Evolutionary conservation across 306 rosid genomes (phyloP).

Genomic region (Begonia fuchsioides): DNA sequence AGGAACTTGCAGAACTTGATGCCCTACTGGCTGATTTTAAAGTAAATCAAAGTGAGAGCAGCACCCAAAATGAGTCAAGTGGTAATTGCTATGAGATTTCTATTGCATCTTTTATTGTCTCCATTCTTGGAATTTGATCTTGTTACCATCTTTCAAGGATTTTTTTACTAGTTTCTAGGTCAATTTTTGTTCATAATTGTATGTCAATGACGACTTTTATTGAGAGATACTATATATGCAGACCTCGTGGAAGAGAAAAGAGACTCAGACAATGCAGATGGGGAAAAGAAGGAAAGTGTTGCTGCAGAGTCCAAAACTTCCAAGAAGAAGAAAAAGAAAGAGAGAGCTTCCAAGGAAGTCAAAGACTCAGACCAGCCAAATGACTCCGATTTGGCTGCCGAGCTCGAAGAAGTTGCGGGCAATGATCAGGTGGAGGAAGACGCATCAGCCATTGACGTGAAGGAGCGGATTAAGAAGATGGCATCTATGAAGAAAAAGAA

Average conservation of each 20-base stretch:
- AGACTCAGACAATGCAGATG: slow-evolving; percentile 13
- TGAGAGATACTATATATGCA: slow-evolving; percentile 1
- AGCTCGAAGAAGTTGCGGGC: slow-evolving; percentile 21
- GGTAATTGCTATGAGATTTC: slow-evolving; percentile 29
- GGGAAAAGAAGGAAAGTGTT: slow-evolving; percentile 50
- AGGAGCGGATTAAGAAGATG: slow-evolving; percentile 79
- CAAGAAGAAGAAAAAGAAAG: slow-evolving; percentile 93
- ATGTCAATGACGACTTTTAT: no score
- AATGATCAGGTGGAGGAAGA: slow-evolving; percentile 45
- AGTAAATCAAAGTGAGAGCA: slow-evolving; percentile 42
- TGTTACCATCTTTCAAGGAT: no score
- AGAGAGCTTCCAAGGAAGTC: slow-evolving; percentile 62
- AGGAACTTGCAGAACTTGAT: slow-evolving; percentile 93
- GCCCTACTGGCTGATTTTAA: slow-evolving; percentile 92
- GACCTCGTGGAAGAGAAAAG: slow-evolving; percentile 42
- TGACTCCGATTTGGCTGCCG: slow-evolving; percentile 29
- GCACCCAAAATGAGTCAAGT: slow-evolving; percentile 47
- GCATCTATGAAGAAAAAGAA: slow-evolving; percentile 70
- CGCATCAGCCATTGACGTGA: slow-evolving; percentile 45
- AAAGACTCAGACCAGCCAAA: slow-evolving; percentile 38
- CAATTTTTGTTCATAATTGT: no score
- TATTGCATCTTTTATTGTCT: neutral
- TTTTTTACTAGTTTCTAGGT: no score
- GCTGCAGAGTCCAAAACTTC: slow-evolving; percentile 44
- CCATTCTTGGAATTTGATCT: no score